Percentiles rank a stretch among this genome's conserved stretches.
phyloP scores from a whole-genome alignment of 2,329 filamentous ascomycete species.

The Colletotrichum tofieldiae region DNA sequence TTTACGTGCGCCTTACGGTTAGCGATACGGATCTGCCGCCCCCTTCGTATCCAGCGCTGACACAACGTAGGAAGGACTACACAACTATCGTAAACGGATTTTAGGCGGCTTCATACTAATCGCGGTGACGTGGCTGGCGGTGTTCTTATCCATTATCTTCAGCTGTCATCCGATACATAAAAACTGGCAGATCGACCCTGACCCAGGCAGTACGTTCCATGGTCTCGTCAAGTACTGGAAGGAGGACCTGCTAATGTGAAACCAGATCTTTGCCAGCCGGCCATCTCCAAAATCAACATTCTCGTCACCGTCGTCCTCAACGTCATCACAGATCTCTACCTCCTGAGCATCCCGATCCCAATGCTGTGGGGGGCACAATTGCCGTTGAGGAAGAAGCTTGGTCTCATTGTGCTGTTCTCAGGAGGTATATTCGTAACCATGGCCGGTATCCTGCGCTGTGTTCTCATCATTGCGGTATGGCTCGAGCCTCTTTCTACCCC shows the following conservation, averaged over 20 bases:
- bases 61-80: conserved; percentile 27
- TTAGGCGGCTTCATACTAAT: conserved; percentile 62
- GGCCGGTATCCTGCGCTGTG: conserved; percentile 55
- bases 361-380: conserved; percentile 49
- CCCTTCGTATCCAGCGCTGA: conserved; percentile 6
- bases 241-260: conserved; percentile 53
- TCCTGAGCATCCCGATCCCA: conserved; percentile 44
- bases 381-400: conserved; percentile 50
- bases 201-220: conserved; percentile 63
- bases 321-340: conserved; percentile 45
- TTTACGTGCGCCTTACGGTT: conserved; percentile 66
- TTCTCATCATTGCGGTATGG: conserved; percentile 49
- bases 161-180: conserved; percentile 62
- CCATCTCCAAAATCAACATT: conserved; percentile 43
- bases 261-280: conserved; percentile 45
- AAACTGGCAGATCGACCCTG: conserved; percentile 69
- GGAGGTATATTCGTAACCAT: conserved; percentile 59
- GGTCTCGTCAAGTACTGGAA: conserved; percentile 2
- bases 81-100: conserved; percentile 53
- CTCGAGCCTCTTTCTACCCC: too few relatives aligned
- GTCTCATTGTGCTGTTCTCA: conserved; percentile 57
- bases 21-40: conserved; percentile 8
- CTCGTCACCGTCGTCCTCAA: conserved; percentile 43
- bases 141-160: conserved; percentile 63
- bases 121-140: conserved; percentile 60